Evolutionary conservation across 2,329 filamentous ascomycete genomes (phyloP), one percentile per base, ranked within the genome.

Genomic region (Penicillium sp.): DNA sequence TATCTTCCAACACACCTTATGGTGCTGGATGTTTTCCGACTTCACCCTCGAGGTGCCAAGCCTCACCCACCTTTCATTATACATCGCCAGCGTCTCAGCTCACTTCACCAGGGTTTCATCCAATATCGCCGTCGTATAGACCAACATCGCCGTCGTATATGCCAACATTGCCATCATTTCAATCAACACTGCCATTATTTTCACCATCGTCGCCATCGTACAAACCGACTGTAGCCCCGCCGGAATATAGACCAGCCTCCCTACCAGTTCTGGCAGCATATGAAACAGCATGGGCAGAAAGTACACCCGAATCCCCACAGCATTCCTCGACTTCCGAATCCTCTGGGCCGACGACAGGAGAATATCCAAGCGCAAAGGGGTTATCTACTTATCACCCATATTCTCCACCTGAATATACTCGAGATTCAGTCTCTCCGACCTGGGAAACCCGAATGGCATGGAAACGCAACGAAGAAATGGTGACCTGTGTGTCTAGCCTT

Each of bases 391-490:
- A 59, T 59, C 17, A 55, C 37, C 50, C 50, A 34, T 55, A 55
- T 59, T 8, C 11, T 1, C 43, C 43, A 59, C 3, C 37, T 34
- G 37, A 28, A 55, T 1, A 2, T 8, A 12, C 43, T 58, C 1
- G 42, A 58, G 50, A n/a, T 15, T 55, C 2, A 8, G 34, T 49
- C 56, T 50, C 22, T 35, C 53, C n/a, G 50, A 54, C 41, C 41
- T 49, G 31, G 50, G 54, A 55, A 54, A 34, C 17, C 50, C 49
- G 35, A 20, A 8, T 58, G 10, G 56, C 42, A 43, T 58, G 43
- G 56, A 5, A 20, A 50, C 42, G 56, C 43, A 50, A 58, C 35
- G 17, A 58, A 58, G 22, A 58, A 58, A 43, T 43, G 51, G 12
- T 50, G 6, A 59, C 57, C 55, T 55, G 2, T 38, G 2, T 59